Base-by-base conservation (phyloP, 192 early-diverging fungal species). In the Coemansia sp. region DNA sequence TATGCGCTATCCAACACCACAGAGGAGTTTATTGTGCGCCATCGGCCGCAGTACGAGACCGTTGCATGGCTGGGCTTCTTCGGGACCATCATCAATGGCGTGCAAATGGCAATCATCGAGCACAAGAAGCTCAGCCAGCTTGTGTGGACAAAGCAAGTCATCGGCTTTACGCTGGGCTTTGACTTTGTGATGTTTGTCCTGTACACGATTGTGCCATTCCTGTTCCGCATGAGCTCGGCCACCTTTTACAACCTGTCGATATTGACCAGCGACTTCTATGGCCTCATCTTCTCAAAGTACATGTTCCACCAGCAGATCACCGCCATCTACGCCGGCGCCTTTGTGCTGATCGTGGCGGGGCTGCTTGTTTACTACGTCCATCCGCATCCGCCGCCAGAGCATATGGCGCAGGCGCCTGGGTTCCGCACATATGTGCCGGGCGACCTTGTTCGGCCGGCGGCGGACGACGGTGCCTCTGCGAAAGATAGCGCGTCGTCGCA, bases 261-360 rank as follows among this genome's bases (percentile, higher is more conserved):
- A 14, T 75, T 93, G 65, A 91, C 92, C 8, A 89, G 88, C 65
- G 91, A 93, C 73, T 92, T 93, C 63, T 93, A 92, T 68, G 88
- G 89, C 2, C 78, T 92, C 34, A 81, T 91, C 49, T 92, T 93
- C 86, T 88, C 88, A 36, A 72, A 89, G 48, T 87, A 85, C 72
- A 78, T 93, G 64, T 91, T 91, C 77, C 70, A 86, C 35, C 77
- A 88, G 63, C 76, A 44, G 55, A 88, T 91, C 62, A 82, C 71
- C 49, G 60, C 76, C 33, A 68, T 93, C 16, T 91, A 93, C 46
- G 88, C 88, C 0, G 78, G 90, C 41, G 88, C 91, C 16, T 93
- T 89, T 66, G 76, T 81, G 15, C 61, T 89, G 44, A 87, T 90
- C 57, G 87, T 91, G 16, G 34, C 77, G 5, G 92, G 92, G 36